A percentile compares a stretch with the other conserved stretches of the same genome.
These are phyloP conservation scores for Phytophthora litchii DNA, from an alignment of 352 stramenopile genomes.

Conservation along the genomic window DNA sequence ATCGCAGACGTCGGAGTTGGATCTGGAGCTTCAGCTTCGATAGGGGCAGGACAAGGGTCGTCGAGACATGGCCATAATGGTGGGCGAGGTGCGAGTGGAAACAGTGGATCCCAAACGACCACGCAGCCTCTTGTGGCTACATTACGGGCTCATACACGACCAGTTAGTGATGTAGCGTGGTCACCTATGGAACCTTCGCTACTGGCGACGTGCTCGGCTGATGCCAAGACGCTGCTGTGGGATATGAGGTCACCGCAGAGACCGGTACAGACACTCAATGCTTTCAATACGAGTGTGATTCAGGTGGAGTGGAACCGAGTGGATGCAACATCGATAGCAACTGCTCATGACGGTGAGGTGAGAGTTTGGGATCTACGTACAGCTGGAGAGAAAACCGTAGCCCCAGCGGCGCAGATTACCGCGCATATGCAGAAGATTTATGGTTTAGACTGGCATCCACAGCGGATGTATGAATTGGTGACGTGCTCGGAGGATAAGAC, in stretches of 20 bases:
- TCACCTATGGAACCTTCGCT: conserved; percentile 72
- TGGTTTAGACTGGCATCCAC: conserved; percentile 81
- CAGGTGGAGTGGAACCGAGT: conserved; percentile 84
- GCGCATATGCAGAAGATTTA: conserved; percentile 89
- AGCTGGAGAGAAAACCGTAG: conserved; percentile 46
- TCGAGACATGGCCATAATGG: conserved; percentile 23
- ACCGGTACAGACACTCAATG: conserved; percentile 71
- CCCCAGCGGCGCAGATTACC: conserved; percentile 64
- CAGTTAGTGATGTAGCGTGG: conserved; percentile 82
- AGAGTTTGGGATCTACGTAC: conserved; percentile 77
- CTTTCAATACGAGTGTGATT: conserved; percentile 69
- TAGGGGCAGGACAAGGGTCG: conserved; percentile 27
- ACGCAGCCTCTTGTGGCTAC: conserved; percentile 72
- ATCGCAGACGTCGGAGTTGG: conserved; percentile 37
- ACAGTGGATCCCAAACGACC: conserved; percentile 23
- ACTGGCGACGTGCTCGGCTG: conserved; percentile 78
- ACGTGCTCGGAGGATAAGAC: conserved; percentile 88
- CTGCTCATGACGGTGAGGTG: conserved; percentile 81
- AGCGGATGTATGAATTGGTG: conserved; percentile 77
- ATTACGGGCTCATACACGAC: conserved; percentile 71
- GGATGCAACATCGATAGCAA: conserved; percentile 71
- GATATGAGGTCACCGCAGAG: conserved; percentile 75
- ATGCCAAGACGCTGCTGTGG: conserved; percentile 84
- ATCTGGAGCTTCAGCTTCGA: conserved; percentile 17
- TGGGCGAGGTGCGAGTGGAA: conserved; percentile 4